Base-by-base conservation (phyloP, 1,284 basidiomycete genomes). In the Sporisorium sorghi region DNA sequence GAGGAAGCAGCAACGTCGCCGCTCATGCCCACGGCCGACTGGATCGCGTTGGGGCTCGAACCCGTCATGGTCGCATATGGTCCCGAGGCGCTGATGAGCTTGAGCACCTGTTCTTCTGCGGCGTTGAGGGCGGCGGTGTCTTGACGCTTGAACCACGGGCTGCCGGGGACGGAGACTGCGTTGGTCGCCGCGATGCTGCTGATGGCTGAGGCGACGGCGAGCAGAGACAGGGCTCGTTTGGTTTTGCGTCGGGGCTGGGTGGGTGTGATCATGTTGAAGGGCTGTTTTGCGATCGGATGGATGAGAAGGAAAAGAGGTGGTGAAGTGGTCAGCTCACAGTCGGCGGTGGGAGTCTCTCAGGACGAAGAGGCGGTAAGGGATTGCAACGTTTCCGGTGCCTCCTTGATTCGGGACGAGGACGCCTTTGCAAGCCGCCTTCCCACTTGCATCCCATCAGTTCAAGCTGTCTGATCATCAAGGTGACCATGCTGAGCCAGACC, bases 51-150 rank as follows among this genome's bases (percentile, higher is more conserved):
- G 26, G 54, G 46, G 28, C 53, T 62, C 5, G 43, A 49, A 12
- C 61, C 58, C n/a, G 63, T 56, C 52, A 64, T 50, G 10, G 69
- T 66, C 28, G 69, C 62, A 14, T 61, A 72, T 3, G 55, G 49
- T n/a, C 69, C 69, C 1, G 54, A 33, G 5, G 69, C 69, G 23
- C 53, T 60, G 55, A 72, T 72, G 19, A 72, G 55, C 23, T 72
- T 72, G 26, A 72, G 47, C 10, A 58, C 23, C 17, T 61, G 63
- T 32, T 58, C 55, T 32, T 54, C 62, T 5, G 26, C 39, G 0
- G 35, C 7, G 12, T 39, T n/a, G 14, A 44, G 5, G 9, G 6
- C 11, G 30, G 19, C 17, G 3, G 44, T 3, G 26, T 54, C 59
- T 49, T 69, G 66, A 33, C 66, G 66, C 37, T 56, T 69, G 28